Percentiles rank a stretch among this genome's conserved stretches.
Conservation (phyloP, 2,329 filamentous ascomycete species). For the Fusarium poae region DNA sequence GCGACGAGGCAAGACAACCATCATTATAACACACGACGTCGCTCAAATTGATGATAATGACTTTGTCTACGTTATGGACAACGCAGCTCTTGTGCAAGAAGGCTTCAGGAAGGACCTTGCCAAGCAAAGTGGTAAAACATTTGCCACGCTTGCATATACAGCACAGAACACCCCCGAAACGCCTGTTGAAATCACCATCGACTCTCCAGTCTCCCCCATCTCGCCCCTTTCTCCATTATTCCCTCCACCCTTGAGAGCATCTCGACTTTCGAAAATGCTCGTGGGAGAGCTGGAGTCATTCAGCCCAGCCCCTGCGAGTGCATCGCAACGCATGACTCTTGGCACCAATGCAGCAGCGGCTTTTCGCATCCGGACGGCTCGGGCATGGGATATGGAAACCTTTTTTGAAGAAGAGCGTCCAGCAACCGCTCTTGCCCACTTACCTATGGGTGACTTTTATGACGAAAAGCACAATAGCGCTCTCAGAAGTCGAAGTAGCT, state of each 20-base stretch:
- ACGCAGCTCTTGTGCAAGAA: slow-evolving; percentile 75
- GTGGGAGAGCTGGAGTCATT: slow-evolving; percentile 39
- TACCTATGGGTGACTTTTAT: slow-evolving; percentile 3
- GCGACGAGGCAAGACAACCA: slow-evolving; percentile 85
- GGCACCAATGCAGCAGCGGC: slow-evolving; percentile 40
- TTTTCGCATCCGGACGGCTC: slow-evolving; percentile 37
- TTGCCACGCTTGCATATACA: slow-evolving; percentile 58
- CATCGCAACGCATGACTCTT: slow-evolving; percentile 40
- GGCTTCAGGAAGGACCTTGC: slow-evolving; percentile 73
- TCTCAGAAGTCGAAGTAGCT: slow-evolving; percentile 21
- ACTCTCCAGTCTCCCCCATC: slow-evolving; percentile 23
- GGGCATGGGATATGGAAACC: slow-evolving; percentile 40
- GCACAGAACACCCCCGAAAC: slow-evolving; percentile 6
- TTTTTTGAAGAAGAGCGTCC: slow-evolving; percentile 9
- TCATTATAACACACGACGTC: slow-evolving; percentile 93
- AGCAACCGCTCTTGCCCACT: slow-evolving; percentile 2
- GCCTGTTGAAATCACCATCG: slow-evolving; percentile 30
- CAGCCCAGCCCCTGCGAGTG: slow-evolving; percentile 12
- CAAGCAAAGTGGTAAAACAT: slow-evolving; percentile 58
- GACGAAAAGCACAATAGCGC: slow-evolving; percentile 33
- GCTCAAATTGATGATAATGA: slow-evolving; percentile 79
- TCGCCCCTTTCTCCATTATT: slow-evolving; percentile 24
- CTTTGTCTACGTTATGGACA: slow-evolving; percentile 83
- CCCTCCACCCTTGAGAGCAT: slow-evolving; percentile 19
- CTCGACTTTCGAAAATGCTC: slow-evolving; percentile 37